These are phyloP conservation scores for Tricholoma furcatifolium DNA, from an alignment of 768 basidiomycete species.

Conservation along the genomic window DNA sequence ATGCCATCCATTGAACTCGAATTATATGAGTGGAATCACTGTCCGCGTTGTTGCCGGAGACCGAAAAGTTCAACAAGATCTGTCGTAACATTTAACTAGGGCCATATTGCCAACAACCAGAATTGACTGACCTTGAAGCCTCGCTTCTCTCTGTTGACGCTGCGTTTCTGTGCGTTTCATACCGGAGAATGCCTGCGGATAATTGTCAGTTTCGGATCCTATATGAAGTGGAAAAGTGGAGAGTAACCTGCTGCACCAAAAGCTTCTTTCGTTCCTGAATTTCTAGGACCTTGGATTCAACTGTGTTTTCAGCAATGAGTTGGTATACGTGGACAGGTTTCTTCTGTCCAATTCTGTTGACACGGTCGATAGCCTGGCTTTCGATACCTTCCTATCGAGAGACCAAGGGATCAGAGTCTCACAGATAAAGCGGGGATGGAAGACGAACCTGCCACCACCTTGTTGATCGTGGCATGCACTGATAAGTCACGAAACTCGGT, in stretches of 20 bases:
- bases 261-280: constrained; percentile 86
- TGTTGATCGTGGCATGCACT: not conserved
- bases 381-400: constrained; percentile 70
- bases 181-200: constrained; percentile 76
- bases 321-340: constrained; percentile 87
- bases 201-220: not conserved
- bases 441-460: constrained; percentile 75
- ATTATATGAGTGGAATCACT: constrained; percentile 30
- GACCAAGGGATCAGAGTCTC: constrained; percentile 6
- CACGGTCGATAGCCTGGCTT: constrained; percentile 79
- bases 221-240: not conserved
- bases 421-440: not conserved
- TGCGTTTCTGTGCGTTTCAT: constrained; percentile 74
- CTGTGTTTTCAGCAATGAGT: constrained; percentile 85
- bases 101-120: not conserved
- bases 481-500: not conserved
- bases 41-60: constrained; percentile 23
- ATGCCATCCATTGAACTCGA: constrained; percentile 24
- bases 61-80: constrained; percentile 64
- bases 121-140: constrained; percentile 63
- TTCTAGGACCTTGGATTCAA: constrained; percentile 84
- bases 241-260: constrained; percentile 66
- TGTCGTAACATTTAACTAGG: constrained; percentile 21
- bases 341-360: constrained; percentile 83
- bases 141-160: constrained; percentile 75